Evolutionary conservation across 2,329 filamentous ascomycete species (phyloP).

Genomic region (Pestalotiopsis sp.): DNA sequence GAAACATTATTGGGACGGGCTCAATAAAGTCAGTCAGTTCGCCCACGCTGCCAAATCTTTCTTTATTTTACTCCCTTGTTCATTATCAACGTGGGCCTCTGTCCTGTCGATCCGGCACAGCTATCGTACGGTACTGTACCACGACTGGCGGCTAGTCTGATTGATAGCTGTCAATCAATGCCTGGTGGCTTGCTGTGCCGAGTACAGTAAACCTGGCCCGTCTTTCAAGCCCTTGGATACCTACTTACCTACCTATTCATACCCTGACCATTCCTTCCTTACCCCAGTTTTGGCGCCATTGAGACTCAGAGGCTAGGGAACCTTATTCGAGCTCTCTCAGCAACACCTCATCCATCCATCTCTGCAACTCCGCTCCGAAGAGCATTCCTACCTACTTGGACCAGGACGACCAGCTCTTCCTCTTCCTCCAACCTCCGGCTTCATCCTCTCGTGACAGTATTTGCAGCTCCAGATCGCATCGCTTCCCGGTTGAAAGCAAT

Average conservation of each 20-base stretch:
- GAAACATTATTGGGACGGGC: not conserved
- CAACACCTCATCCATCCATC: not conserved
- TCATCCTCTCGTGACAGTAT: not conserved
- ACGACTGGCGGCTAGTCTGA: not conserved
- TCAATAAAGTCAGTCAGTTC: not conserved
- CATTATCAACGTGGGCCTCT: not conserved
- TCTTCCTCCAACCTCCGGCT: not conserved
- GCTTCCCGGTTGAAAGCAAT: not conserved
- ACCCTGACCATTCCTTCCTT: not conserved
- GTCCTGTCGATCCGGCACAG: not conserved
- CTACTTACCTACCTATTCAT: not conserved
- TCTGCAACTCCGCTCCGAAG: not conserved
- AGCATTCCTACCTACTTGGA: not conserved
- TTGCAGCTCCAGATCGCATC: not conserved
- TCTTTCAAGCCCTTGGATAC: not conserved
- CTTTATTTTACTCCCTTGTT: not conserved
- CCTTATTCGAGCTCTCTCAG: slow-evolving; percentile 5
- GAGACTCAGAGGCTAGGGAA: slow-evolving; percentile 6
- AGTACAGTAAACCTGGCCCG: not conserved
- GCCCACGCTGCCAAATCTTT: not conserved
- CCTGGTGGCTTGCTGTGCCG: not conserved
- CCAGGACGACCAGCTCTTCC: not conserved
- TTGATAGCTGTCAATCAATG: not conserved
- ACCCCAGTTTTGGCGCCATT: slow-evolving; percentile 4
- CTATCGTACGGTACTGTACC: too few species aligned